phyloP scores from a whole-genome alignment of 345 rosid species.

The Gossypium thurberi region DNA sequence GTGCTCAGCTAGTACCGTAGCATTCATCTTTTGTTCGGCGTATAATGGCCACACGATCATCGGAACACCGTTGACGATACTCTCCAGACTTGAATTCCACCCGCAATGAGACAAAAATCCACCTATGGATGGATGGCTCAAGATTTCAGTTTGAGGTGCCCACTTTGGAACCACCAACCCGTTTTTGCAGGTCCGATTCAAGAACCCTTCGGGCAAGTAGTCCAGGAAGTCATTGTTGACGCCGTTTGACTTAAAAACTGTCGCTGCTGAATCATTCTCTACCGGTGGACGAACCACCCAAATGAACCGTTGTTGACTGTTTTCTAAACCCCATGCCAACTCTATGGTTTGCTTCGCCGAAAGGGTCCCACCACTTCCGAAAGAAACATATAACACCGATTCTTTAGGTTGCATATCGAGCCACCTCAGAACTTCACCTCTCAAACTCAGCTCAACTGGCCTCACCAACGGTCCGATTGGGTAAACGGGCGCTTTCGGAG shows the following conservation, averaged over 20 bases:
- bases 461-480: slow-evolving; percentile 34
- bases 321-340: slow-evolving; percentile 1
- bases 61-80: slow-evolving; percentile 43
- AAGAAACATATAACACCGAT: slow-evolving; percentile 39
- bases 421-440: slow-evolving; percentile 27
- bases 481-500: slow-evolving; percentile 24
- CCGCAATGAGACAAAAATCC: slow-evolving; percentile 51
- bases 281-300: slow-evolving; percentile 38
- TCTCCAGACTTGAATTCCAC: slow-evolving; percentile 50
- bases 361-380: slow-evolving; percentile 40
- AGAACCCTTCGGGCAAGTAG: slow-evolving; percentile 39
- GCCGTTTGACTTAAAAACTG: slow-evolving; percentile 18
- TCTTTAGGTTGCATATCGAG: slow-evolving; percentile 31
- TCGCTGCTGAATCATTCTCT: slow-evolving; percentile 27
- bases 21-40: slow-evolving; percentile 56
- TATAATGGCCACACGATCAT: slow-evolving; percentile 59
- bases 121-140: slow-evolving; percentile 35
- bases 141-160: slow-evolving; percentile 45
- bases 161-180: slow-evolving; percentile 38
- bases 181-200: slow-evolving; percentile 17
- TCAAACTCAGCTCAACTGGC: slow-evolving; percentile 11
- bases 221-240: slow-evolving; percentile 7
- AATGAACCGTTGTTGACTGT: not conserved
- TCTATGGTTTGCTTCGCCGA: slow-evolving; percentile 16
- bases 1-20: slow-evolving; percentile 32